Base-by-base conservation (phyloP, 2,329 filamentous ascomycete genomes). In the Fusarium sp. region DNA sequence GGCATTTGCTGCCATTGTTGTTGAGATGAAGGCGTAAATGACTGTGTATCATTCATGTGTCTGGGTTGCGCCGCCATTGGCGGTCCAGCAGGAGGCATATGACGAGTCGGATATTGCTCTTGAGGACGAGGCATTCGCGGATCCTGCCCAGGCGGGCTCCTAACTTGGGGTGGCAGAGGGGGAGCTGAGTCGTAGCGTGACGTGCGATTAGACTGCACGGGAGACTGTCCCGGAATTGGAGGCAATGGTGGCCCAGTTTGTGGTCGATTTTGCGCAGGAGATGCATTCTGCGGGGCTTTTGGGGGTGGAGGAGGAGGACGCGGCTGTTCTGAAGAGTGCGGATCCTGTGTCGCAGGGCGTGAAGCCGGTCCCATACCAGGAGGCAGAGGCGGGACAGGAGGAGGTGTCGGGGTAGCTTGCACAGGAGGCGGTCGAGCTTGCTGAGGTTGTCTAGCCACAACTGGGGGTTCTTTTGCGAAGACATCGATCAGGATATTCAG, bases 381-480 rank as follows among this genome's bases (percentile, higher is more conserved):
- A 11, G 92, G 92, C 20, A 92, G 83, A 57, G 92, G 92, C 63
- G 92, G 92, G n/a, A 92, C 80, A 15, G 91, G 90, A 32, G 92
- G 91, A 51, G 90, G 89, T 61, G 84, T 82, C 29, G 76, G 82
- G 48, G 77, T 67, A 20, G 73, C 66, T 58, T 68, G 70, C 34
- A 70, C 76, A 58, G 65, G 77, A 60, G 72, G 78, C 24, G 80
- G 78, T n/a, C 79, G 79, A 46, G 85, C 83, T 74, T 86, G 85
- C 69, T 40, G 63, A 16, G 48, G 40, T 22, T 90, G 90, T 72
- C 90, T 90, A 34, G 94, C 90, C 65, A 96, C 90, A 6, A 98
- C 93, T 0, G 96, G 96, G 11, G 96, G 96, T 76, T 99, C 96
- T 81, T 97, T 97, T 40, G 94, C 91, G 78, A 99, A 99, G 24